Base-by-base conservation (phyloP, 73 alveolate species). In the Tetrahymena elliotti region DNA sequence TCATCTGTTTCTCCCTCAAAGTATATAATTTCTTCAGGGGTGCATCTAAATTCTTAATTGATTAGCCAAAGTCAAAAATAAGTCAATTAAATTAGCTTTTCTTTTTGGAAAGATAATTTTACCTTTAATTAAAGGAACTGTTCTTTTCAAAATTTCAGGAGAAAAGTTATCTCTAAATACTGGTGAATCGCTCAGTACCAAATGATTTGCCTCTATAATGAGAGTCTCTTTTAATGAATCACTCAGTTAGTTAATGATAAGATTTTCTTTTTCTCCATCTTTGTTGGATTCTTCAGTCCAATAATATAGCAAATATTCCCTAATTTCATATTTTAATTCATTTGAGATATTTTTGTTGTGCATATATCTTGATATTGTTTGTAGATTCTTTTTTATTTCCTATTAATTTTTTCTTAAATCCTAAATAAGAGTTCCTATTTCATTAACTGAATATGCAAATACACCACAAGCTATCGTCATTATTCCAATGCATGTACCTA, bases 231-330 rank as follows among this genome's bases (percentile, higher is more conserved):
- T 94, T 52, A 94, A 88, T 47, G 93, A 35, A 20, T 94, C 95
- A 84, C 95, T 94, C 22, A 94, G 52, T 52, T 94, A 35, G 12
- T 88, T 33, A 1, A 94, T 83, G 18, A 94, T 94, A 4, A 52
- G 7, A 35, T 94, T 94, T 36, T 94, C 96, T 24, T 84, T 36
- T 52, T 94, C 93, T 34, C 93, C 52, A 53, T 94, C 95, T 35
- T 94, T 94, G 83, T 94, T 84, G 38, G 95, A 84, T 35, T 94
- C 93, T 94, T 94, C 96, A 33, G 93, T 94, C 83, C 93, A 94
- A 92, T 94, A 94, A 37, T 94, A 94, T 18, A 84, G 95, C n/a
- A 94, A 53, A 24, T 83, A 94, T 22, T 94, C 93, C 33, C 95
- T 84, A 15, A 94, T 94, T 94, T 94, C 96, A 9, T 94, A 84